phyloP scores from a whole-genome alignment of 2,329 filamentous ascomycete species.

The Fusarium sp. region DNA sequence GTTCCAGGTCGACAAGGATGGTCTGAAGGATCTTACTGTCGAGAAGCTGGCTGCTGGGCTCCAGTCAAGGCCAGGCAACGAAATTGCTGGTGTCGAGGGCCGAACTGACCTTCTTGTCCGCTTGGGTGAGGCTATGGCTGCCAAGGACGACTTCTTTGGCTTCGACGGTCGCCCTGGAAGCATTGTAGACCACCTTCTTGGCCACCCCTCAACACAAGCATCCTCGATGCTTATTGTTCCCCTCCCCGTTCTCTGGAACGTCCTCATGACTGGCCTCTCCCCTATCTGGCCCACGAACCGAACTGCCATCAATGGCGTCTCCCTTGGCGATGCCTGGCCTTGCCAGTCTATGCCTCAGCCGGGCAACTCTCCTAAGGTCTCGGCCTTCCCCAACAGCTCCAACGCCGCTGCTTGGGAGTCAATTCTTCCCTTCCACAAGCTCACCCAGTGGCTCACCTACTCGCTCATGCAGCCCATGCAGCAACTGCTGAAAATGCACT shows the following conservation, averaged over 20 bases:
- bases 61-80: constrained; percentile 85
- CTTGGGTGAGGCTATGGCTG: constrained; percentile 78
- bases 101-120: constrained; percentile 82
- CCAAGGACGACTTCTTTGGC: constrained; percentile 87
- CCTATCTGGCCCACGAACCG: constrained; percentile 91
- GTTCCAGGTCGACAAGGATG: constrained; percentile 89
- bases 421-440: constrained; percentile 92
- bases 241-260: constrained; percentile 88
- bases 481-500: constrained; percentile 82
- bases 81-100: constrained; percentile 86
- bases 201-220: constrained; percentile 89
- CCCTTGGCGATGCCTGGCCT: constrained; percentile 94
- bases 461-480: constrained; percentile 94
- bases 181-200: constrained; percentile 95
- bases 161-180: constrained; percentile 87
- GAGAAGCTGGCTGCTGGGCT: constrained; percentile 83
- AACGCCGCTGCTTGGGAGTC: constrained; percentile 70
- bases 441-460: constrained; percentile 95
- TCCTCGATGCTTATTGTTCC: constrained; percentile 89
- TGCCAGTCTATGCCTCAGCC: constrained; percentile 81
- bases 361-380: constrained; percentile 56
- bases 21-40: constrained; percentile 78
- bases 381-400: constrained; percentile 41
- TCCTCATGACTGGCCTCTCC: constrained; percentile 87
- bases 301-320: constrained; percentile 86